Evolutionary conservation across 257 asterid species (phyloP).

Genomic region (Solanum medicagineum): DNA sequence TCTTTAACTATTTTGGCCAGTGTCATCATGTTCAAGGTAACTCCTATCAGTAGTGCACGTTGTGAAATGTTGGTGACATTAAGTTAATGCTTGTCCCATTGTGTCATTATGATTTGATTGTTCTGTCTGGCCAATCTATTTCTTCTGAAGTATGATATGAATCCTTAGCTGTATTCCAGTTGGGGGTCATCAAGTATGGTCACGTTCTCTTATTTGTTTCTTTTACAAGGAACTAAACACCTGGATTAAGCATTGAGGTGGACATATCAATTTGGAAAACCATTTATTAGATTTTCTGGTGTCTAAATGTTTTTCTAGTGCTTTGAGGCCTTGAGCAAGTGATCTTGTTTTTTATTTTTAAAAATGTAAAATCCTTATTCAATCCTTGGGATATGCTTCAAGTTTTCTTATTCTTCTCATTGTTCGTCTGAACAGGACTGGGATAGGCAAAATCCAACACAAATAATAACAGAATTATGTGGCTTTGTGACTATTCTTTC

Average conservation of each 20-base stretch:
- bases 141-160: not conserved
- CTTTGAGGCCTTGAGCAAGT: not conserved
- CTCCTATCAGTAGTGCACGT: not conserved
- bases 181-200: not conserved
- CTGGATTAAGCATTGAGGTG: not conserved
- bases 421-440: slow-evolving; percentile 55
- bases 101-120: not conserved
- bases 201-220: not conserved
- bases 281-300: not conserved
- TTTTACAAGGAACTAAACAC: not conserved
- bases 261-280: not conserved
- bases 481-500: slow-evolving; percentile 94
- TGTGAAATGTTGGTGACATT: not conserved
- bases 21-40: slow-evolving; percentile 98
- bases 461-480: slow-evolving; percentile 88
- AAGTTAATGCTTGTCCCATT: not conserved
- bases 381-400: not conserved
- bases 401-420: not conserved
- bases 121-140: not conserved
- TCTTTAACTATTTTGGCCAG: slow-evolving; percentile 91
- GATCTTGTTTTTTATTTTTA: not conserved
- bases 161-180: not conserved
- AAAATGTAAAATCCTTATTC: not conserved
- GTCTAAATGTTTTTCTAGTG: not conserved
- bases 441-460: slow-evolving; percentile 94